These are phyloP conservation scores for Kodamaea sagamina DNA, from an alignment of 805 yeast genomes.

Conservation along the genomic window DNA sequence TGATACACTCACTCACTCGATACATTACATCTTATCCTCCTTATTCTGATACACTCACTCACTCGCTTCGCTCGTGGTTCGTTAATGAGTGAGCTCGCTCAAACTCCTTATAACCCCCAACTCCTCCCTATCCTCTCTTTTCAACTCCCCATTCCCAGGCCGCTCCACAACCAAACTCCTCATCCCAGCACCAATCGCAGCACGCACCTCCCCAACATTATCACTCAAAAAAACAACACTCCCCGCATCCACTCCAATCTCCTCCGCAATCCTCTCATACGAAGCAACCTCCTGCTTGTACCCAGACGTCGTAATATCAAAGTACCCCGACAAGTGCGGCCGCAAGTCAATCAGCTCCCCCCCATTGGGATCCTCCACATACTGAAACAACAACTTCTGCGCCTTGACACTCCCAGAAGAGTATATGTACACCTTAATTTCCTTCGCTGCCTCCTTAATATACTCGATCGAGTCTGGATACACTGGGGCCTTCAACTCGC, in stretches of 20 bases:
- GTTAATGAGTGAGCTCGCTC: no score
- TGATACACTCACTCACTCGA: no score
- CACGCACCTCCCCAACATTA: constrained; percentile 71
- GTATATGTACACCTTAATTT: constrained; percentile 62
- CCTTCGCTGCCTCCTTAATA: constrained; percentile 30
- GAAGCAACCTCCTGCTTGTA: constrained; percentile 59
- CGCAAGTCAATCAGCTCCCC: constrained; percentile 51
- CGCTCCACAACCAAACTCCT: constrained; percentile 59
- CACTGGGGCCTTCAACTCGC: constrained; percentile 75
- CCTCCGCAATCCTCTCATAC: constrained; percentile 55
- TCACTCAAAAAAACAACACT: constrained; percentile 74
- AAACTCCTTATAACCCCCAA: constrained; percentile 4
- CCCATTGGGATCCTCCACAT: constrained; percentile 48
- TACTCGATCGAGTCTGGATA: constrained; percentile 69
- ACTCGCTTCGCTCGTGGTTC: no score
- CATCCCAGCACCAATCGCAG: constrained; percentile 71
- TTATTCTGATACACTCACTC: neutral
- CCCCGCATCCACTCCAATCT: constrained; percentile 34
- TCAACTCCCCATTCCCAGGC: constrained; percentile 69
- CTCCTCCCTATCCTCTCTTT: constrained; percentile 31
- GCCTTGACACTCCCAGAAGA: constrained; percentile 91
- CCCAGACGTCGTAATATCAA: constrained; percentile 85
- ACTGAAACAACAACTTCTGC: constrained; percentile 72
- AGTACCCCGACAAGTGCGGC: constrained; percentile 60
- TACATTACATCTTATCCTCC: no score